phyloP scores from a whole-genome alignment of 805 yeast species.

The Diddensiella transvaalensis region DNA sequence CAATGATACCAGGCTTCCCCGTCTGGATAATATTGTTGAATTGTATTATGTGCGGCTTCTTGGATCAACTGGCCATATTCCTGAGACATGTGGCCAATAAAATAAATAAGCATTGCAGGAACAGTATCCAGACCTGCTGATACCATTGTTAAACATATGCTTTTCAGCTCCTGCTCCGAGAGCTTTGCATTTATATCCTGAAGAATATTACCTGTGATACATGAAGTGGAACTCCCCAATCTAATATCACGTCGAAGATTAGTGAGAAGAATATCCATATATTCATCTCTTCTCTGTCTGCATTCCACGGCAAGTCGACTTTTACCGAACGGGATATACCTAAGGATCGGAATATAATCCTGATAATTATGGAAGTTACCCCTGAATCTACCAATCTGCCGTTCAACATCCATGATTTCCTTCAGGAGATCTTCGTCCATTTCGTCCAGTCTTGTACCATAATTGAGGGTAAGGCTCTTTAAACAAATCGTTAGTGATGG shows the following conservation, averaged over 20 bases:
- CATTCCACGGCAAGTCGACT: slow-evolving; percentile 27
- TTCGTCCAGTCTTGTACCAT: slow-evolving; percentile 38
- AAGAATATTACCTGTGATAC: slow-evolving; percentile 38
- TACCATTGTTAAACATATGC: slow-evolving; percentile 69
- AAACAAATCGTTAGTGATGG: background rate
- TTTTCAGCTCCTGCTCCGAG: slow-evolving; percentile 49
- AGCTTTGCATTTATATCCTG: slow-evolving; percentile 24
- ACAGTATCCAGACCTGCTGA: slow-evolving; percentile 78
- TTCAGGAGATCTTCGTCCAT: slow-evolving; percentile 29
- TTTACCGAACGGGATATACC: slow-evolving; percentile 38
- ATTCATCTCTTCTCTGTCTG: slow-evolving; percentile 33
- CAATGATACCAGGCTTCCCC: slow-evolving; percentile 29
- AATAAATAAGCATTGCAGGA: slow-evolving; percentile 57
- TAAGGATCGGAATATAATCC: slow-evolving; percentile 37
- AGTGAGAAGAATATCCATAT: slow-evolving; percentile 32
- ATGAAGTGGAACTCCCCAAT: slow-evolving; percentile 27
- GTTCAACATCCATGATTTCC: slow-evolving; percentile 34
- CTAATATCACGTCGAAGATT: slow-evolving; percentile 26
- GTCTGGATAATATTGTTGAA: slow-evolving; percentile 35
- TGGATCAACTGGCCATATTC: slow-evolving; percentile 42
- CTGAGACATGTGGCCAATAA: slow-evolving; percentile 54
- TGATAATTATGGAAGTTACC: slow-evolving; percentile 39
- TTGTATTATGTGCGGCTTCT: slow-evolving; percentile 40
- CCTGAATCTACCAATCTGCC: slow-evolving; percentile 32
- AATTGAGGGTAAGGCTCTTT: slow-evolving; percentile 36